Conservation (phyloP, 1,139 yeast species). For the Hanseniaspora gamundiae region DNA sequence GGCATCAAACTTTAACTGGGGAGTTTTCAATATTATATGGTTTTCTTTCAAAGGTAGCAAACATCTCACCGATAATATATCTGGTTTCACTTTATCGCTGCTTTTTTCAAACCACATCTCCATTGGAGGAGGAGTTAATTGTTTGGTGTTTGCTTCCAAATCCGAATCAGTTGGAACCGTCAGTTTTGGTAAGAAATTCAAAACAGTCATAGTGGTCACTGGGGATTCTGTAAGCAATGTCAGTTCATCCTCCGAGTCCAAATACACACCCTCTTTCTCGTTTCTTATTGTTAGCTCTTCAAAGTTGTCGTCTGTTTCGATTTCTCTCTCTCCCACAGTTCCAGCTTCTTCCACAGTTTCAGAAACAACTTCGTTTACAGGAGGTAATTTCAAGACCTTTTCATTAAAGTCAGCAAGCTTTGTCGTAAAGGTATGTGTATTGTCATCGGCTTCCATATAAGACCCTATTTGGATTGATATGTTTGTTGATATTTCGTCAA, state of each 20-base stretch:
- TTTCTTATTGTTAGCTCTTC: not conserved
- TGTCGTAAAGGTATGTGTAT: not conserved
- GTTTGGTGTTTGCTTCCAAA: constrained; percentile 13
- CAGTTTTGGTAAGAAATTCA: not conserved
- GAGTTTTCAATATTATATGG: constrained; percentile 15
- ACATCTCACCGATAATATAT: constrained; percentile 27
- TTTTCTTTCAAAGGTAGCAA: constrained; percentile 14
- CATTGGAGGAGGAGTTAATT: constrained; percentile 34
- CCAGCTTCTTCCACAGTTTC: not conserved
- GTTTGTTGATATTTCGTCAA: not conserved
- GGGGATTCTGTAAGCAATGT: not conserved
- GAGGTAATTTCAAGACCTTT: not conserved
- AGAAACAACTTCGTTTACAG: not conserved
- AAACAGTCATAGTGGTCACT: not conserved
- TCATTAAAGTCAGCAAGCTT: not conserved
- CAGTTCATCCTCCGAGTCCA: not conserved
- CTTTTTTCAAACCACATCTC: constrained; percentile 44
- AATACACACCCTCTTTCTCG: not conserved
- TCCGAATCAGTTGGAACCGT: not conserved
- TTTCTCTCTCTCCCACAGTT: not conserved
- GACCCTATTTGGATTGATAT: not conserved
- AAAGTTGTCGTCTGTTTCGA: not conserved
- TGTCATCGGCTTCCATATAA: constrained; percentile 1
- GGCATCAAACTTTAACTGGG: constrained; percentile 18
- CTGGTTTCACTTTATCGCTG: constrained; percentile 28